Conservation (phyloP, 805 yeast genomes). For the Clavispora vitiphila region DNA sequence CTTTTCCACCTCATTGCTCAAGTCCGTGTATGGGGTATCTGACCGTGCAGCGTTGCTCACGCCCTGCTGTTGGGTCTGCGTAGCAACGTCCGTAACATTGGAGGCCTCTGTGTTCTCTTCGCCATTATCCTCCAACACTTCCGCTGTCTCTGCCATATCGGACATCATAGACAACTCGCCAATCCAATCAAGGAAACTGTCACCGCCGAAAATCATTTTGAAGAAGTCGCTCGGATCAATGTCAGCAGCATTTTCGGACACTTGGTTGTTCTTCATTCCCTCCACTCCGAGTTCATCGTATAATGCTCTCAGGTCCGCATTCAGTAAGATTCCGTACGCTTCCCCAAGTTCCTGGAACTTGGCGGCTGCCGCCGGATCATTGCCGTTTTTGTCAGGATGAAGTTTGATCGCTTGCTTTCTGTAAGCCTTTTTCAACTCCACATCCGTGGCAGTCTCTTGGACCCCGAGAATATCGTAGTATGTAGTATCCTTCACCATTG, state of each 20-base stretch:
- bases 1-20: slow-evolving; percentile 21
- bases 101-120: slow-evolving; percentile 22
- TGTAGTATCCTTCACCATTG: slow-evolving; percentile 78
- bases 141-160: slow-evolving; percentile 65
- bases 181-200: slow-evolving; percentile 71
- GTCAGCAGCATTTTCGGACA: slow-evolving; percentile 65
- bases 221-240: slow-evolving; percentile 83
- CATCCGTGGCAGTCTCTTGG: slow-evolving; percentile 60
- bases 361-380: slow-evolving; percentile 83
- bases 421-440: slow-evolving; percentile 90
- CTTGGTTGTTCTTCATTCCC: slow-evolving; percentile 58
- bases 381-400: slow-evolving; percentile 90
- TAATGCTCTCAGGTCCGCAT: slow-evolving; percentile 57
- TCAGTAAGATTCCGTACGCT: slow-evolving; percentile 79
- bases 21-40: slow-evolving; percentile 7
- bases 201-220: slow-evolving; percentile 80
- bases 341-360: slow-evolving; percentile 69
- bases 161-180: slow-evolving; percentile 81
- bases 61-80: not conserved
- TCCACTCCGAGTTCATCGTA: slow-evolving; percentile 78
- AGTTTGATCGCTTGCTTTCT: slow-evolving; percentile 15
- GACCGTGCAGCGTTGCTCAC: not conserved
- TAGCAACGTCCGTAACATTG: slow-evolving; percentile 22
- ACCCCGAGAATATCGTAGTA: slow-evolving; percentile 83
- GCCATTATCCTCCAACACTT: slow-evolving; percentile 35